A percentile compares a stretch with the other conserved stretches of the same genome.
Evolutionary conservation across 306 rosid genomes (phyloP).

Genomic region (Carpinus fangiana): DNA sequence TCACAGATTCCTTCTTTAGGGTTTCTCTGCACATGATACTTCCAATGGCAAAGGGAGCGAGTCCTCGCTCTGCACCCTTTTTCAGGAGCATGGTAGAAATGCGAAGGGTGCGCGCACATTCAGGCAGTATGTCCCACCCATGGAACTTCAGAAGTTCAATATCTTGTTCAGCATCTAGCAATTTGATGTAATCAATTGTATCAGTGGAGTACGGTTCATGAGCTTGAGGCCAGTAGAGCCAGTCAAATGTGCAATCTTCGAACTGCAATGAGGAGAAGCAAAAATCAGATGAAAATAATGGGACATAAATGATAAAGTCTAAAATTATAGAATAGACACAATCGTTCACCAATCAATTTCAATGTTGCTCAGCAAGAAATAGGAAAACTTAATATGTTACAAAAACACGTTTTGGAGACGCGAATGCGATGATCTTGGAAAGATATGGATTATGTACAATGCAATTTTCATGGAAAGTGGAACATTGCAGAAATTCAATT

Average conservation of each 20-base stretch:
- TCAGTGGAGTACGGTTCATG: constrained; percentile 53
- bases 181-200: constrained; percentile 53
- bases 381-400: too few relatives aligned
- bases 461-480: not conserved
- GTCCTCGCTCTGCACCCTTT: constrained; percentile 65
- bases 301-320: not conserved
- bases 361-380: too few relatives aligned
- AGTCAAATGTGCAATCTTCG: constrained; percentile 79
- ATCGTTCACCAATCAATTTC: too few relatives aligned
- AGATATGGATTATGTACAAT: not conserved
- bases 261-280: constrained; percentile 36
- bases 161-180: constrained; percentile 56
- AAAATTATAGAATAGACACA: too few relatives aligned
- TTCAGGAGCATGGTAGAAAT: constrained; percentile 69
- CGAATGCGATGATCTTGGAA: not conserved
- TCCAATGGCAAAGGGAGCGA: constrained; percentile 63
- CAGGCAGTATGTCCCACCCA: constrained; percentile 61
- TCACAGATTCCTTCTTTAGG: constrained; percentile 46
- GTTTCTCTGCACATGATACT: constrained; percentile 65
- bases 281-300: constrained; percentile 16
- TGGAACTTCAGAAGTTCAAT: constrained; percentile 59
- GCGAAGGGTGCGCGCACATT: constrained; percentile 46
- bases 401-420: too few relatives aligned
- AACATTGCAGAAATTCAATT: not conserved
- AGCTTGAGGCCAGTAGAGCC: constrained; percentile 82